Evolutionary conservation across 768 basidiomycete genomes (phyloP), one percentile per base, ranked within the genome.

Genomic region (Erythrobasidium yunnanense): DNA sequence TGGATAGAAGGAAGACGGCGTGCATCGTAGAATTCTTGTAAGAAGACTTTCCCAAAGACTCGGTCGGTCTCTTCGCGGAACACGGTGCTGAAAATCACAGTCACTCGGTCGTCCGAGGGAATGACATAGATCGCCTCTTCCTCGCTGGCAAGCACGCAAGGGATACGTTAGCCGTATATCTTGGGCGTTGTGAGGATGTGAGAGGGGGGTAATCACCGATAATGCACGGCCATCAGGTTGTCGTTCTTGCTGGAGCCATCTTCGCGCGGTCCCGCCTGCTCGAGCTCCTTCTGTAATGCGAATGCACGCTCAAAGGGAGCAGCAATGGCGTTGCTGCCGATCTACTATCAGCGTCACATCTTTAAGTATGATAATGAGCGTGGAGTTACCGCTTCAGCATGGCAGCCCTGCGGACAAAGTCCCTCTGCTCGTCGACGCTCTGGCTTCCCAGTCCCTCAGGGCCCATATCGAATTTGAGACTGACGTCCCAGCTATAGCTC

Each of bases 21-120:
- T n/a, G 95, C 93, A 79, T 99, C 95, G 32, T 97, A 95, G 72
- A 99, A 99, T 85, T 97, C 95, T 90, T 97, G 95, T 57, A 99
- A 78, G 80, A 99, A 99, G n/a, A 97, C 87, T 76, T 90, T 92
- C 15, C 95, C 95, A 75, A 90, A 90, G 54, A 96, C 88, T 58
- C 91, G 83, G 77, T 99, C 95, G 1, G 93, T 95, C 77, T 99
- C 95, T 73, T 97, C 95, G 70, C 86, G 82, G 80, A 99, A 99
- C 54, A 95, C 82, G 20, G 95, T 99, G 2, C 88, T 91, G 78
- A 99, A 97, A 74, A 96, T 88, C 66, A 96, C 89, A 0, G 95
- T 97, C 55, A 99, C 93, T 68, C 95, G 87, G 80, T 99, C 95
- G 50, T 84, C 82, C 45, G 88, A 85, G 1, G 95, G 90, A 73